Percentiles rank a stretch among this genome's conserved stretches.
phyloP scores from a whole-genome alignment of 2,329 filamentous ascomycete genomes.

The Cladosporium sp. region DNA sequence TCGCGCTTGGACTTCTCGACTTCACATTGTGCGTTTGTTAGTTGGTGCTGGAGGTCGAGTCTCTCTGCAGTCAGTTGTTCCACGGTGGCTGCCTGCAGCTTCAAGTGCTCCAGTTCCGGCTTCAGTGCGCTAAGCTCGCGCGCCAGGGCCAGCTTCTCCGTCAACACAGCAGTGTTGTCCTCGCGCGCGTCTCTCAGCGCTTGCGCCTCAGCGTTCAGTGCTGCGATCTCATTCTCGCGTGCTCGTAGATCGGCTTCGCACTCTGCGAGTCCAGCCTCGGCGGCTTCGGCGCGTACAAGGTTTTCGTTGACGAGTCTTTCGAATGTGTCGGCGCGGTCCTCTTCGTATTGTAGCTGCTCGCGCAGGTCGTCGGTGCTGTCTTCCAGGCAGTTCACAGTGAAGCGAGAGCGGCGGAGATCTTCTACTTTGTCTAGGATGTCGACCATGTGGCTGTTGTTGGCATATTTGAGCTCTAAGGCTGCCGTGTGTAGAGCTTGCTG shows the following conservation, averaged over 20 bases:
- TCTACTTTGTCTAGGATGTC: slow-evolving; percentile 75
- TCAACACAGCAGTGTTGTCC: slow-evolving; percentile 70
- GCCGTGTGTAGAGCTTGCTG: slow-evolving; percentile 56
- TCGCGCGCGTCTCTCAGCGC: slow-evolving; percentile 67
- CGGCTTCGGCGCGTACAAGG: slow-evolving; percentile 49
- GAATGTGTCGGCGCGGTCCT: slow-evolving; percentile 61
- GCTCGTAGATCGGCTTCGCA: slow-evolving; percentile 55
- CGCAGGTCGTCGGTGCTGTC: slow-evolving; percentile 72
- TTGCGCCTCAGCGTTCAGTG: slow-evolving; percentile 69
- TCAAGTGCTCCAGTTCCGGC: slow-evolving; percentile 64
- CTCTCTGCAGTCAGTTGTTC: slow-evolving; percentile 76
- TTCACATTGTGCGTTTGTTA: slow-evolving; percentile 76
- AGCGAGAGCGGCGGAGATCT: slow-evolving; percentile 67
- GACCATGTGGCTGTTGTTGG: slow-evolving; percentile 64
- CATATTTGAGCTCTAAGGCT: slow-evolving; percentile 69
- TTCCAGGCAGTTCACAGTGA: slow-evolving; percentile 70
- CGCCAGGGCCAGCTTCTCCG: slow-evolving; percentile 64
- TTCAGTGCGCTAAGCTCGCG: slow-evolving; percentile 61
- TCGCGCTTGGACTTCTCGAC: slow-evolving; percentile 80
- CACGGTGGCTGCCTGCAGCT: slow-evolving; percentile 60
- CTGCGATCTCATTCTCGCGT: slow-evolving; percentile 58
- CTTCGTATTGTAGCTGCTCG: slow-evolving; percentile 62
- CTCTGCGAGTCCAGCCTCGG: slow-evolving; percentile 47
- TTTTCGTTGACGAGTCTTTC: slow-evolving; percentile 54
- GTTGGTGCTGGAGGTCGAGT: slow-evolving; percentile 73